Evolutionary conservation across 345 rosid species (phyloP), one percentile per base, ranked within the genome.

Genomic region (Populus deltoides): DNA sequence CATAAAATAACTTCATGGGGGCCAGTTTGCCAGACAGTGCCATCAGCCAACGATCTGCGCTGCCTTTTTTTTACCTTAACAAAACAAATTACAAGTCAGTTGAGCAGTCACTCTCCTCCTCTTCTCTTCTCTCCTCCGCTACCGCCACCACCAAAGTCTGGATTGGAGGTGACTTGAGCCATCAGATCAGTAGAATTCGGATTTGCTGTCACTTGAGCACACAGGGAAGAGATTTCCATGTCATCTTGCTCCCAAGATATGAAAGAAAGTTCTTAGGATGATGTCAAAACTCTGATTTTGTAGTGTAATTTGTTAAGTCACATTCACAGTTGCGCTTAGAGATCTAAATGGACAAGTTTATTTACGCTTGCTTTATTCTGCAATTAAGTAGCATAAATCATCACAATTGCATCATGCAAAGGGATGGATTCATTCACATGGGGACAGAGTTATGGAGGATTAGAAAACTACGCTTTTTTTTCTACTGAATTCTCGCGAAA

Each of bases 131-230:
- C 5, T 33, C 36, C 36, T 33, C 36, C 6, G 6, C 5, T 4
- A 33, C 36, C 36, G 36, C 36, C 36, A 5, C 36, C 36, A 33
- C 36, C 36, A 33, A 33, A 33, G 36, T 5, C 36, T 33, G 36
- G 36, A 33, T 33, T 0, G 36, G 36, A 33, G 36, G 36, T 33
- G 36, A 33, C 36, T 75, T 29, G 82, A 82, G 77, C 77, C 57
- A 29, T 45, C 70, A 17, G 74, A 72, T 75, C 47, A 12, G 41
- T 82, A 70, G 76, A 62, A 43, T 62, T 45, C 43, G 51, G 29
- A 57, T 67, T 70, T 24, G 65, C 5, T 38, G 39, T 31, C 17
- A 25, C 69, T 27, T 70, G 41, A 75, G 33, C 38, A 57, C 17
- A 20, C 12, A 6, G 12, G 43, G 38, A 35, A 33, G 18, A 65